A percentile compares a stretch with the other conserved stretches of the same genome.
Conservation (phyloP, 441 rosid genomes). For the Omphalea diandra region DNA sequence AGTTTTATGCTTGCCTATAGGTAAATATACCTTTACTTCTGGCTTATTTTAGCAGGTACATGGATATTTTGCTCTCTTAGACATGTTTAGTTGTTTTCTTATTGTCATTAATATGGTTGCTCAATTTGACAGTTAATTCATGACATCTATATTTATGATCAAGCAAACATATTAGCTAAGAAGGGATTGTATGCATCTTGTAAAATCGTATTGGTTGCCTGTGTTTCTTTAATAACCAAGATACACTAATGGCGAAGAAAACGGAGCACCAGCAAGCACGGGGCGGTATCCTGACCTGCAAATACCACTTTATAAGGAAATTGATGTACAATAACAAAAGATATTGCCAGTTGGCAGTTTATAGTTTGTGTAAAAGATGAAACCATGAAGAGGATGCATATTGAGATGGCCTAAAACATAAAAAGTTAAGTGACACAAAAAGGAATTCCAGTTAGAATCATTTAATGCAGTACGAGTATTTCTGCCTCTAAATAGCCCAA, state of each 20-base stretch:
- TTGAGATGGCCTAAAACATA: too few relatives aligned
- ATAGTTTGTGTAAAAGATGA: neutral
- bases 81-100: neutral
- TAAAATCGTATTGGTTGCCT: neutral
- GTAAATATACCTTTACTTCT: conserved; percentile 5
- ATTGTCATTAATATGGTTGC: neutral
- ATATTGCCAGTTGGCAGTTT: neutral
- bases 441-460: neutral
- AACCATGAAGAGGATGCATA: too few relatives aligned
- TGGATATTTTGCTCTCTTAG: conserved; percentile 4
- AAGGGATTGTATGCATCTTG: neutral
- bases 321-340: neutral
- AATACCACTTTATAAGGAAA: neutral
- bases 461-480: neutral
- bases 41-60: neutral
- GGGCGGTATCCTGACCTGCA: neutral
- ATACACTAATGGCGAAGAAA: neutral
- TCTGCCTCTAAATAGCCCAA: neutral
- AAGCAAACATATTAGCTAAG: neutral
- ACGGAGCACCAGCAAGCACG: neutral
- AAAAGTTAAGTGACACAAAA: too few relatives aligned
- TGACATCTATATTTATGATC: neutral
- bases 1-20: conserved; percentile 8
- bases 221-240: neutral
- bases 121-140: neutral